Base-by-base conservation (phyloP, 2,329 filamentous ascomycete genomes). In the Fusarium guadeloupense region DNA sequence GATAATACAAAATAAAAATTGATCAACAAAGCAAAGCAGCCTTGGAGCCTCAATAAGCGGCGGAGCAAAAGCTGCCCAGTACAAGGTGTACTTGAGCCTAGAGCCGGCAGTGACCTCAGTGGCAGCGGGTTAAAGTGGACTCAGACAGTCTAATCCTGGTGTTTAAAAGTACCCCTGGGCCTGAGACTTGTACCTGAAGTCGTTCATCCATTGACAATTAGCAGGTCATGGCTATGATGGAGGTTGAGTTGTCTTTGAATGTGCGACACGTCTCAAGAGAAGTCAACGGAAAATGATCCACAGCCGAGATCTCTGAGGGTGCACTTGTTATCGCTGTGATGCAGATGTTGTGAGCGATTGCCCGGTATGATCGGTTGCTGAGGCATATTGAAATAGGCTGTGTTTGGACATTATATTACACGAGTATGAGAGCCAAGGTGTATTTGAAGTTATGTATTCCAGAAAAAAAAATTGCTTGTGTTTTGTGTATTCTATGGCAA, bases 61-160 rank as follows among this genome's bases (percentile, higher is more conserved):
- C 43, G 16, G 53, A 59, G 34, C 21, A 21, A n/a, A n/a, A 45
- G 7, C 25, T 38, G 19, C n/a, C 7, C 37, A 44, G 34, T 41
- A 10, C 34, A 40, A 42, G 19, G 21, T 45, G 48, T 51, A 51
- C 33, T 28, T 60, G 9, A 25, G 19, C 43, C 25, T 46, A 33
- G 30, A 40, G 26, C 25, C 34, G 34, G 56, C 31, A 52, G 54
- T 57, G 54, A 66, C 62, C 54, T 66, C 59, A 44, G 48, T 37
- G 59, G 34, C 59, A 64, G 59, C 63, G 63, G 54, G 35, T 61
- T 47, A 61, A 60, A 64, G 59, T 63, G 54, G 54, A 48, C 37
- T 49, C 20, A 10, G 19, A 31, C 53, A 51, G 25, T 34, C 26
- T 39, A 44, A 66, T 50, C 62, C 62, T 64, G 58, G 62, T 42